Percentiles rank a stretch among this genome's conserved stretches.
Conservation (phyloP, 176 grass and related monocot genomes). For the Lolium multiflorum region DNA sequence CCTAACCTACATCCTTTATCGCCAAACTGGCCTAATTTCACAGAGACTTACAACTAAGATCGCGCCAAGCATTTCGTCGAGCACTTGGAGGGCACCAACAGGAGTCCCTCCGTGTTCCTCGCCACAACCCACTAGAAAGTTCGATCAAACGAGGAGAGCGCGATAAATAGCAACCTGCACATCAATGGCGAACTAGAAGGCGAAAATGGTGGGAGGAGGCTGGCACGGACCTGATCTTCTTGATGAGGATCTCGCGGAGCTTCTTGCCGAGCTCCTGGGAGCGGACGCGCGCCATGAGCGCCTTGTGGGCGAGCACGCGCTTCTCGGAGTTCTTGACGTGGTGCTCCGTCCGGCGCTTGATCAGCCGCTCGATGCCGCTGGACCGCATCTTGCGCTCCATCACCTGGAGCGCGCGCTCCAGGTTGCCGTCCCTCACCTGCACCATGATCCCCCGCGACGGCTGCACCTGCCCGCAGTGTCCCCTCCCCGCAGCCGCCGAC, state of each 20-base stretch:
- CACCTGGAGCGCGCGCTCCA: conserved; percentile 69
- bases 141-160: not conserved
- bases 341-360: conserved; percentile 54
- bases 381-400: conserved; percentile 86
- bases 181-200: not conserved
- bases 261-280: conserved; percentile 87
- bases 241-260: conserved; percentile 83
- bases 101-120: not conserved
- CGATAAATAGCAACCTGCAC: conserved; percentile 9
- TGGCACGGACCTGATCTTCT: conserved; percentile 83
- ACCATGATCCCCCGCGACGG: conserved; percentile 74
- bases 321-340: conserved; percentile 98
- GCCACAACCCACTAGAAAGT: not conserved
- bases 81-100: not conserved
- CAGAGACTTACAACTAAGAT: not conserved
- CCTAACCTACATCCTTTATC: not conserved
- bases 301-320: conserved; percentile 89
- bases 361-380: conserved; percentile 91
- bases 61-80: conserved; percentile 31
- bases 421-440: conserved; percentile 79
- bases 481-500: not conserved
- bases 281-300: conserved; percentile 71
- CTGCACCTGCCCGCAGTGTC: conserved; percentile 30
- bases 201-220: not conserved
- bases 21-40: not conserved